phyloP scores from a whole-genome alignment of 768 basidiomycete species.

The Saitozyma sp. region DNA sequence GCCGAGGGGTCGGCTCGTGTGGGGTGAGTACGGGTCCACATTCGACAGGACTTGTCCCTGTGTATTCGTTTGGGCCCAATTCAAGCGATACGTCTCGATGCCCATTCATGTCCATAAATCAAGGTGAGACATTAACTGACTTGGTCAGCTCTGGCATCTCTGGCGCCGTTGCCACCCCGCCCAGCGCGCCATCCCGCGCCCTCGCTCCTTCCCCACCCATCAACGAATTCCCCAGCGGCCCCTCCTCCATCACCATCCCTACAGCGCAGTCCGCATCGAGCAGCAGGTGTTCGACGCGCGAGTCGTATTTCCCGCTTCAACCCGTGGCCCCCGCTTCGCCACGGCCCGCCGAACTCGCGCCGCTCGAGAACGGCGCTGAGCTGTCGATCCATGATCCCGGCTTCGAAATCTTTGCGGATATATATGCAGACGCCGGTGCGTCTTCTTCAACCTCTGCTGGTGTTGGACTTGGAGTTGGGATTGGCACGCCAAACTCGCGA shows the following conservation, averaged over 20 bases:
- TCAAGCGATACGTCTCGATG: neutral
- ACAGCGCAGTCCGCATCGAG: too few species aligned
- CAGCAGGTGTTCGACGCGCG: too few species aligned
- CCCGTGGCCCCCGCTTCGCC: slow-evolving; percentile 6
- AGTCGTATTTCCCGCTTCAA: slow-evolving; percentile 5
- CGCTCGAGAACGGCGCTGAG: neutral
- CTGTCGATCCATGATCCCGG: slow-evolving; percentile 17
- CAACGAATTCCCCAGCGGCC: slow-evolving; percentile 6
- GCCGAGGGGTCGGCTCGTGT: too few species aligned
- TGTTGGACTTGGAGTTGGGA: neutral
- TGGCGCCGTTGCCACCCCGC: slow-evolving; percentile 16
- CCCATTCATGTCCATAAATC: neutral
- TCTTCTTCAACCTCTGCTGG: neutral
- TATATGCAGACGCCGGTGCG: neutral
- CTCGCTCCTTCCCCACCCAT: slow-evolving; percentile 15
- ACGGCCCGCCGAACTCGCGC: neutral
- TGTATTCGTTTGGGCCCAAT: neutral
- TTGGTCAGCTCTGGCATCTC: slow-evolving; percentile 16
- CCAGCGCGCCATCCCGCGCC: slow-evolving; percentile 5
- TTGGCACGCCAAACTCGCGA: slow-evolving; percentile 4
- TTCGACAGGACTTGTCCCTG: too few species aligned
- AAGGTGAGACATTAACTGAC: too few species aligned
- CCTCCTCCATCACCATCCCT: too few species aligned
- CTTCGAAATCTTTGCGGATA: slow-evolving; percentile 16
- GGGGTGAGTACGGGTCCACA: too few species aligned